Percentiles rank a stretch among this genome's conserved stretches.
phyloP scores from a whole-genome alignment of 1,139 yeast species.

The Blastobotrys persicus region DNA sequence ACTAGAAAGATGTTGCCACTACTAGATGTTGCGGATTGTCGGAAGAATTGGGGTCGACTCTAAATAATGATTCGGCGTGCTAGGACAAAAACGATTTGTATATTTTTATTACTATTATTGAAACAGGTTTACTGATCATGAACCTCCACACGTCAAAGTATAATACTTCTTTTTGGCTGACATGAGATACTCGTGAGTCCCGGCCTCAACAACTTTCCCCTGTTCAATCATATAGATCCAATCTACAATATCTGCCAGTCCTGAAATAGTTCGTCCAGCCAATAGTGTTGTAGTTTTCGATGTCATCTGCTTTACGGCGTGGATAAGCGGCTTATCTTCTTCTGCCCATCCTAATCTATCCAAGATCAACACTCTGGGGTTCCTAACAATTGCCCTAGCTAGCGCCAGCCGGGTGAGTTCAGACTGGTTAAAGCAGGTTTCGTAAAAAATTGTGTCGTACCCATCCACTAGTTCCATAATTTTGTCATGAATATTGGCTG shows the following conservation, averaged over 20 bases:
- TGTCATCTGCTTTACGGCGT: constrained; percentile 2
- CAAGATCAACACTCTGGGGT: constrained; percentile 6
- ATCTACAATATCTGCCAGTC: constrained; percentile 5
- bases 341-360: constrained; percentile 4
- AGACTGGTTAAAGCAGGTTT: neutral
- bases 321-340: constrained; percentile 1
- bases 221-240: constrained; percentile 14
- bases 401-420: constrained; percentile 9
- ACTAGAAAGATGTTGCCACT: too few relatives aligned
- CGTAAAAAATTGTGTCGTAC: constrained; percentile 3
- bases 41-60: too few relatives aligned
- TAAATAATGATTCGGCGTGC: too few relatives aligned
- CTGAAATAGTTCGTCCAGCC: constrained; percentile 6
- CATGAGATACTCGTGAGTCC: constrained; percentile 5
- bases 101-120: too few relatives aligned
- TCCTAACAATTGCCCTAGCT: constrained; percentile 8
- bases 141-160: neutral
- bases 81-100: too few relatives aligned
- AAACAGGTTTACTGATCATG: too few relatives aligned
- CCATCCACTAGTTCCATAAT: constrained; percentile 7
- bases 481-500: constrained; percentile 6
- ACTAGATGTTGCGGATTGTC: too few relatives aligned
- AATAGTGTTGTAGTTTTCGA: constrained; percentile 1
- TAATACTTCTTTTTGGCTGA: constrained; percentile 6
- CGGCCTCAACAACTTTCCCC: constrained; percentile 8